Conservation (phyloP, 495 filamentous ascomycete genomes). For the Polyplosphaeria fusca region DNA sequence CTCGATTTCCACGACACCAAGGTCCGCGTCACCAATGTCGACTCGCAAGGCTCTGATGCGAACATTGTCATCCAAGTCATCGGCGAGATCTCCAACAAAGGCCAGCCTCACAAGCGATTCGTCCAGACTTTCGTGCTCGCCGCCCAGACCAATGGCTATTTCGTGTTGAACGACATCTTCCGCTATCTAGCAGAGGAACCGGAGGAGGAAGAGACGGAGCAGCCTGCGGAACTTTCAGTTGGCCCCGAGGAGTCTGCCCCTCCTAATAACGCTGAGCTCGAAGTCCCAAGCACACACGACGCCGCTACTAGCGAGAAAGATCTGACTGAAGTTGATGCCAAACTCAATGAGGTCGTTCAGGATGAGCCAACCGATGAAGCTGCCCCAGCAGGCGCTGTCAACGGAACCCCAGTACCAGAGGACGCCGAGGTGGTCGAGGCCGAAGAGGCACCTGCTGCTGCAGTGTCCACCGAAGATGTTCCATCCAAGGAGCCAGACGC, state of each 20-base stretch:
- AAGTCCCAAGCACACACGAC: conserved; percentile 38
- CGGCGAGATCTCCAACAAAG: conserved; percentile 94
- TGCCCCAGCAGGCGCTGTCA: conserved; percentile 28
- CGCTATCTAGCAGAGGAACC: conserved; percentile 80
- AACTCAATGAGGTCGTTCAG: conserved; percentile 50
- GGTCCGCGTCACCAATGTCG: conserved; percentile 95
- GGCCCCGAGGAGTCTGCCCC: conserved; percentile 40
- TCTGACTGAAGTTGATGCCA: conserved; percentile 53
- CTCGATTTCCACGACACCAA: conserved; percentile 97
- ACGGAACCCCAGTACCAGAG: conserved; percentile 32
- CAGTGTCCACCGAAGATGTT: conserved; percentile 34
- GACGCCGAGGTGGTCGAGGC: conserved; percentile 25
- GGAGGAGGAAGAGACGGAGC: conserved; percentile 62
- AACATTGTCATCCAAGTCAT: conserved; percentile 97
- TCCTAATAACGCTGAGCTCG: conserved; percentile 31
- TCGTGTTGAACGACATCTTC: conserved; percentile 97
- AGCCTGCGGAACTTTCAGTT: conserved; percentile 41
- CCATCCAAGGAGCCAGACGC: conserved; percentile 36
- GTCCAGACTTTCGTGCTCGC: conserved; percentile 98
- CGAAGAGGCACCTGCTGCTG: conserved; percentile 31
- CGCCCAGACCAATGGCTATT: conserved; percentile 94
- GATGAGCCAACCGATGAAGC: conserved; percentile 45
- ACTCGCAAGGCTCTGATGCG: conserved; percentile 85
- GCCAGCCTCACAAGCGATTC: conserved; percentile 85
- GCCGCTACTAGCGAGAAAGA: conserved; percentile 42